Evolutionary conservation across 352 stramenopile species (phyloP).

Genomic region (Peronospora destructor): DNA sequence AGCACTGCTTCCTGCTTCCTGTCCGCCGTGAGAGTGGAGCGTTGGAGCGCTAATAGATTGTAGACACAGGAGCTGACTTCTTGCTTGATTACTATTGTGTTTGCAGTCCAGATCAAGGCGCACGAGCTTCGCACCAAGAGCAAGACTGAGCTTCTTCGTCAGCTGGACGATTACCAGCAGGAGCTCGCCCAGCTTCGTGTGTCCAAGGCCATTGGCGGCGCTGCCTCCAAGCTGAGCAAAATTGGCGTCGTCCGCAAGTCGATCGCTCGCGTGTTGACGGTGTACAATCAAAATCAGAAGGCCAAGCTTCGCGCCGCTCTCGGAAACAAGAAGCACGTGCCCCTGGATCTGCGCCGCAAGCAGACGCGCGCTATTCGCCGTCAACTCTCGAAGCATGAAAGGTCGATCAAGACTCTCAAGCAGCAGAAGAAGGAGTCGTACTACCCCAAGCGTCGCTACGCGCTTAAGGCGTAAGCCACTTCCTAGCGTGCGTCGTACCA

Average conservation of each 20-base stretch:
- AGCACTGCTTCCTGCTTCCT: background rate
- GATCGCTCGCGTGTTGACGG: constrained; percentile 98
- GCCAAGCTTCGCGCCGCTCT: constrained; percentile 92
- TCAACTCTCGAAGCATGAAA: constrained; percentile 93
- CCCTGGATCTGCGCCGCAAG: constrained; percentile 97
- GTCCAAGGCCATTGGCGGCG: constrained; percentile 97
- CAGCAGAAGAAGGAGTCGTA: constrained; percentile 94
- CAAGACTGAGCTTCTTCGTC: constrained; percentile 97
- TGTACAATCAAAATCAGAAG: constrained; percentile 99
- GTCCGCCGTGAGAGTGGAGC: background rate
- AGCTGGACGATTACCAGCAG: constrained; percentile 97
- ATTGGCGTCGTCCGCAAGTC: constrained; percentile 98
- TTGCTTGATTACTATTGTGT: constrained; percentile 13
- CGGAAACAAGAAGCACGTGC: constrained; percentile 94
- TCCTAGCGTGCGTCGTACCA: constrained; percentile 36
- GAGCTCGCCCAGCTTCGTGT: constrained; percentile 96
- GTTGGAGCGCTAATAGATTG: background rate
- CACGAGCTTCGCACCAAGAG: constrained; percentile 95
- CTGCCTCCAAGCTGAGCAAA: constrained; percentile 98
- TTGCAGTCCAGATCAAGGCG: constrained; percentile 92
- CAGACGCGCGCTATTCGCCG: constrained; percentile 98
- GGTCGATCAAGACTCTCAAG: constrained; percentile 90
- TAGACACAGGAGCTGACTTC: constrained; percentile 15
- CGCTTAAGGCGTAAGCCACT: constrained; percentile 94
- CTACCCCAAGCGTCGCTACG: constrained; percentile 95